Evolutionary conservation across 306 rosid genomes (phyloP), one percentile per base, ranked within the genome.

Genomic region (Abrus pulchellus): DNA sequence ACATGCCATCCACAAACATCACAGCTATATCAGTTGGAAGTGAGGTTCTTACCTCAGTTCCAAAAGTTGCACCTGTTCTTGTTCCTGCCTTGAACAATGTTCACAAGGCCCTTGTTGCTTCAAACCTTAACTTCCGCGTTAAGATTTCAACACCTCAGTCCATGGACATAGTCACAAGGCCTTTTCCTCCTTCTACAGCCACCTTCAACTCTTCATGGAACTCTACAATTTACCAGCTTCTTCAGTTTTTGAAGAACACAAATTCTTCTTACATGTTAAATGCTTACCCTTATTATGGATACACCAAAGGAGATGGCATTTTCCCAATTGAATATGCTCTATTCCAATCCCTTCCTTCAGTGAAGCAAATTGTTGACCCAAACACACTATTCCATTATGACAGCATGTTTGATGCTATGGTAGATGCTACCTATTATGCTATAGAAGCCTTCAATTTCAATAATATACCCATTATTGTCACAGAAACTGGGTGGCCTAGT

Each of bases 321-420:
- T 94, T 94, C 80, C 97, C 98, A 0, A 41, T 94, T 11, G 97
- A 94, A 74, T 94, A 94, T 84, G 98, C 97, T 68, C 91, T 94
- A 73, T 90, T 94, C 74, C 85, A 62, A 47, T 72, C 94, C 29
- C 97, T 94, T 80, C 88, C 97, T 47, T 68, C 93, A 1, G 89
- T 86, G 84, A 88, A 94, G 90, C 97, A 92, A 86, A 94, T 94
- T 70, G 98, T 94, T 79, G 98, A 94, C 72, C 97, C 97, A 3
- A 92, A 94, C 87, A 92, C 94, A 61, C 85, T 94, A 55, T 94
- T 90, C 72, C 94, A 86, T 43, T 94, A 92, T 80, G 88, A 69
- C 56, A 92, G 97, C 76, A 94, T 94, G 97, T 92, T 92, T 85
- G 98, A 94, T 83, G 94, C 98, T 20, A 91, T 91, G 97, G 97